Base-by-base conservation (phyloP, 2,329 filamentous ascomycete species). In the Periconia sp. region DNA sequence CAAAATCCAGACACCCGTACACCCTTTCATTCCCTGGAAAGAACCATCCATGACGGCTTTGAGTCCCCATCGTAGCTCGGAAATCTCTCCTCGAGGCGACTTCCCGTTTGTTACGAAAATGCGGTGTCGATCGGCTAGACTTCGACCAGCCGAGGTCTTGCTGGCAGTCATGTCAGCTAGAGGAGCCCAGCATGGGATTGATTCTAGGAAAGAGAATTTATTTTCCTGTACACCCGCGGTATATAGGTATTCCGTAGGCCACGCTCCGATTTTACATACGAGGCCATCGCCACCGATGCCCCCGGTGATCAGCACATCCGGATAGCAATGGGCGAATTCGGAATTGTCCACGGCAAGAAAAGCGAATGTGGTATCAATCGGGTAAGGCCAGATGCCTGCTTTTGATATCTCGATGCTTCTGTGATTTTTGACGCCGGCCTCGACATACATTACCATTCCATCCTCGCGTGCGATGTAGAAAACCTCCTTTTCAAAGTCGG, bases 391-490 rank as follows among this genome's bases (percentile, higher is more conserved):
- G 79, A 49, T 87, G 70, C 60, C 64, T 50, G 83, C 77, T 44
- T 80, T 82, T 8, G 62, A 59, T 13, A 62, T 63, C 10, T 66
- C 62, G 9, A 57, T 78, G 6, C 74, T 73, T 46, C 77, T 31
- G 54, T 49, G 6, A 27, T 27, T 8, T 27, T 27, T 27, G 5
- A 27, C 81, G 80, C 42, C 60, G 61, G 54, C 91, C 60, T 91
- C 86, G 5, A 93, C 74, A 59, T 88, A 90, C 50, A 87, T 83
- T 10, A 97, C 81, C 46, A 87, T 78, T 2, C 94, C 94, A 68
- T 97, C 93, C 74, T 97, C 93, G 50, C 92, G 85, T 11, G 89
- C 90, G 15, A 99, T 77, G 66, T 94, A 96, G 46, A 97, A 85
- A 55, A 88, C 85, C 66, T 97, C 94, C 35, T 86, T 85, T 17